Evolutionary conservation across 345 rosid genomes (phyloP), one percentile per base, ranked within the genome.

Genomic region (Orychophragmus violaceus): DNA sequence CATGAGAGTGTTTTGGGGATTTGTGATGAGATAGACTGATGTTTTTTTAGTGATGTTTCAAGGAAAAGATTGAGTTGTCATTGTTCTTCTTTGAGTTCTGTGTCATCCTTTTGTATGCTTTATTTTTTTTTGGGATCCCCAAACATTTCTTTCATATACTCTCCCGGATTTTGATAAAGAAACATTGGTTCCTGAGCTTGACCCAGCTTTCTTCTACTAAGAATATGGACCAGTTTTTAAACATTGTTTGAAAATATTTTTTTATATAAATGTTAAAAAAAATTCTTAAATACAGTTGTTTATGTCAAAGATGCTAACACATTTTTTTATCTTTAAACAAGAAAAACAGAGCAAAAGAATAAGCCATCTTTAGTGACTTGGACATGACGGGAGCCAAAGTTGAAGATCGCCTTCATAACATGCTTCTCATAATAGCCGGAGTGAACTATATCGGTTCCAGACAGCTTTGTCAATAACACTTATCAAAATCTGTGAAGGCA

Each of bases 111-210:
- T 63, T 29, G 17, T 72, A 5, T 66, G 33, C 57, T 74, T 68
- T 66, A n/a, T 52, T 48, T 32, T 71, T 69, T 73, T 48, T 73
- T 73, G 77, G 73, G 77, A 74, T 74, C 77, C 57, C 27, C 77
- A 74, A 45, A 53, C 73, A 67, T 74, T 25, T 74, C 50, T 67
- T 67, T 66, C 69, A 53, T 73, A 58, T 14, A 27, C 27, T 32
- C 50, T 29, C 49, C 17, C 59, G 5, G 45, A 66, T 74, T 74
- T 74, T 74, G 63, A 74, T 74, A 74, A 74, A 74, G 64, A 44
- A 63, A 30, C 73, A 60, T 74, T 24, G 77, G 59, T 74, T 60
- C 52, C 39, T 61, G 77, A 53, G 69, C 69, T 74, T 74, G 73
- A 67, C 73, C 9, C 25, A 61, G 32, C 77, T 74, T 66, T 74